Evolutionary conservation across 257 asterid species (phyloP), one percentile per base, ranked within the genome.

Genomic region (Henckelia pumila): DNA sequence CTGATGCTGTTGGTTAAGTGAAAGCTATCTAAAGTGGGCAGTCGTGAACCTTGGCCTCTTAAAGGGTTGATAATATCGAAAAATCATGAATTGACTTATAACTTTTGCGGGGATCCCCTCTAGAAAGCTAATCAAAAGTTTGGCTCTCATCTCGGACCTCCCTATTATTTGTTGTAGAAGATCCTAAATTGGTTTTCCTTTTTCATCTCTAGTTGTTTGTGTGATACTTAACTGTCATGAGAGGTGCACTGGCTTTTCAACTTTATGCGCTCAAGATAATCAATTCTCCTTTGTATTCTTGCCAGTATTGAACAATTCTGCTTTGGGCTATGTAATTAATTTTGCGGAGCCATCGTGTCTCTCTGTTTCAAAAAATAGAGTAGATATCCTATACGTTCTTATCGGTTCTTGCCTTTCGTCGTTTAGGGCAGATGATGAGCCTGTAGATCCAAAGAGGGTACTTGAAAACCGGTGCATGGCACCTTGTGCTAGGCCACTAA

Each of bases 391-490:
- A 4, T 28, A 28, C 6, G 30, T 4, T 28, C 30, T 28, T 28
- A 28, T 25, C 44, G 8, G 72, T 59, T 53, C 47, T 56, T 16
- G 30, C 68, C 29, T 63, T 56, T 78, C 40, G 8, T 59, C n/a
- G 8, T 70, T 63, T 79, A 87, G 95, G 95, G 76, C 84, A 22
- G 87, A 87, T 16, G 87, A 80, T 19, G 95, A 87, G 66, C 83
- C 84, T 70, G 80, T 84, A 16, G 91, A 87, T 77, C 91, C 73
- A 32, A 87, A 84, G 81, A 78, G 61, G 66, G 80, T 63, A 56
- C 74, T 84, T 10, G 95, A 87, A 72, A 91, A 79, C 64, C 75
- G 77, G 8, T 87, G 95, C 82, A 87, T 80, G 81, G 84, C 91
- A 40, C 88, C 86, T 68, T 87, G 95, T 75, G 77, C 79, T 3